Evolutionary conservation across 2,329 filamentous ascomycete genomes (phyloP), one percentile per base, ranked within the genome.

Genomic region (Paecilomyces niveus): DNA sequence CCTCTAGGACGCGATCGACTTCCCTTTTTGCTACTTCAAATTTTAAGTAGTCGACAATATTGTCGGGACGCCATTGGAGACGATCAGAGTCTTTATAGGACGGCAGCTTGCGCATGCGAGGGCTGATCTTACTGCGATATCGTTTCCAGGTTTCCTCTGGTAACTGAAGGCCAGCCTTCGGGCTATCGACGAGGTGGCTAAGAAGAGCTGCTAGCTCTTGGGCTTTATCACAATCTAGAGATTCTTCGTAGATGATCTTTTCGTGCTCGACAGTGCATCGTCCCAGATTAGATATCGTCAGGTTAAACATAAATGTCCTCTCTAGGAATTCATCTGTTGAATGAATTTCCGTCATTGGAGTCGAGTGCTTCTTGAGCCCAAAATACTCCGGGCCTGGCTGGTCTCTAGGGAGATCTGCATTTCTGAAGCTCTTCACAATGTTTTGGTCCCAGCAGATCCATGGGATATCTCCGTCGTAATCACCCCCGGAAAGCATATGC

Each of bases 391-490:
- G 68, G 0, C 74, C 63, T 18, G 68, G 76, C 10, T 68, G 63
- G 6, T 68, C 53, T 3, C 64, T 54, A 3, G 76, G 79, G 22
- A 81, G 72, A 2, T 77, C 74, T 0, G 81, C 79, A 65, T 86
- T 86, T 2, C 64, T 60, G 65, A 87, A 87, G 0, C 70, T 73
- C 0, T 68, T 59, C 0, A 83, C 81, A 0, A 87, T 75, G 4
- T 69, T 68, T 2, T 73, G 70, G 55, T 87, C 83, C 83, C 83
- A 87, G 64, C 82, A 85, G 0, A 85, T 67, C 81, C 84, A 87
- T 29, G 83, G 74, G 2, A 71, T 79, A 58, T 88, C 85, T 0
- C 85, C 85, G 62, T 88, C 85, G 59, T 87, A 87, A 64, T 88
- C 85, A 8, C 85, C 85, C 4, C 85, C 85, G 24, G 85, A 85